Evolutionary conservation across 1,139 yeast genomes (phyloP).

Genomic region (Magnusiomyces ingens): DNA sequence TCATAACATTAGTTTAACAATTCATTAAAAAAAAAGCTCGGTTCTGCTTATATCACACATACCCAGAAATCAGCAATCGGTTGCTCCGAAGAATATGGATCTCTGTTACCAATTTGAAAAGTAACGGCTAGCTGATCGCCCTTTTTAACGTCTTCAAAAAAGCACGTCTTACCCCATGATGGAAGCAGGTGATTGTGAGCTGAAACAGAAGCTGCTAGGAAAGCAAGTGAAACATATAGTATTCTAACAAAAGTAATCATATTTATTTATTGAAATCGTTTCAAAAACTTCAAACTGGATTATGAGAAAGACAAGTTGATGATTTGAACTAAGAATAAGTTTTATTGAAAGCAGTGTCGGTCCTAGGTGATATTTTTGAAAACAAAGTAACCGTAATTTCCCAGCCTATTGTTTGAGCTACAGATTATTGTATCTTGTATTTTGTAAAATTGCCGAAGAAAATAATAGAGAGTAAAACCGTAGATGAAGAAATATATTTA

Average conservation of each 20-base stretch:
- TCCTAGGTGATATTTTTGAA: neutral
- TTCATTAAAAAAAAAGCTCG: constrained; percentile 4
- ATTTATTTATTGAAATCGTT: neutral
- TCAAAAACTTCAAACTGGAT: neutral
- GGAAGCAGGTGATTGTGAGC: constrained; percentile 83
- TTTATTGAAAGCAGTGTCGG: neutral
- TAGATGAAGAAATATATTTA: too few species aligned
- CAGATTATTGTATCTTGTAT: too few species aligned
- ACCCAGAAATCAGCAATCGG: constrained; percentile 67
- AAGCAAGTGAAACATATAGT: constrained; percentile 11
- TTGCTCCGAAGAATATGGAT: constrained; percentile 71
- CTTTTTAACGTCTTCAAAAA: constrained; percentile 70
- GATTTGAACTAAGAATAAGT: neutral
- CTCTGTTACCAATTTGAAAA: constrained; percentile 92
- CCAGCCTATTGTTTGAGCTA: too few species aligned
- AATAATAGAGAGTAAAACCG: too few species aligned
- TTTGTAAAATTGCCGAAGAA: too few species aligned
- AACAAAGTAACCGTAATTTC: too few species aligned
- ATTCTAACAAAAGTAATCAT: neutral
- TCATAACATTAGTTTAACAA: neutral
- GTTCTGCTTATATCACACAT: constrained; percentile 17
- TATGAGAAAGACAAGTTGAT: neutral
- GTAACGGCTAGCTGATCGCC: constrained; percentile 85
- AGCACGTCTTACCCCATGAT: constrained; percentile 84
- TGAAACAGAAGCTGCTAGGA: constrained; percentile 22